A percentile compares a stretch with the other conserved stretches of the same genome.
Evolutionary conservation across 1,139 yeast species (phyloP).

Genomic region (Blastobotrys petasosporus): DNA sequence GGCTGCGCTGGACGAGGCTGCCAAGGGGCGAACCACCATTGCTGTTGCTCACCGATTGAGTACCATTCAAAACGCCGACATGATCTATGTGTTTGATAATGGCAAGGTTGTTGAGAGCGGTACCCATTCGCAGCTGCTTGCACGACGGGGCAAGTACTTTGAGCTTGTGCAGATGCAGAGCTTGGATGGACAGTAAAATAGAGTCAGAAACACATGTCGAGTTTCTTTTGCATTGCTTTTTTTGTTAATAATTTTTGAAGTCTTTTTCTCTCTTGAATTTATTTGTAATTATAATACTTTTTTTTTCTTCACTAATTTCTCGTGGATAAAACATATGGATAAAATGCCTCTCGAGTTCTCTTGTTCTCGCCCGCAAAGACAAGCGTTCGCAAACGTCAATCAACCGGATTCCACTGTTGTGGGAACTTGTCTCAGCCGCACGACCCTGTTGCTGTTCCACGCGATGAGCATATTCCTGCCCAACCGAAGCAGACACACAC

Average conservation of each 20-base stretch:
- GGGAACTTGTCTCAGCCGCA: too few relatives aligned
- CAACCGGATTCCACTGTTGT: too few relatives aligned
- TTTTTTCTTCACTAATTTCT: too few relatives aligned
- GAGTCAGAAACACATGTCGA: not conserved
- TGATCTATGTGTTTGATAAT: conserved; percentile 68
- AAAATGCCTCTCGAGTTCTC: too few relatives aligned
- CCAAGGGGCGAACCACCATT: conserved; percentile 74
- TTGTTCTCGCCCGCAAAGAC: not conserved
- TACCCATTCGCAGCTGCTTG: conserved; percentile 37
- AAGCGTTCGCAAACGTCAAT: not conserved
- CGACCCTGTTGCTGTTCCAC: too few relatives aligned
- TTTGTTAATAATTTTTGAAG: not conserved
- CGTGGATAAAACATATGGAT: too few relatives aligned
- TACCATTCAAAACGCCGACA: conserved; percentile 87
- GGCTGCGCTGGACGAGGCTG: conserved; percentile 49
- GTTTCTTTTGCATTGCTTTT: not conserved
- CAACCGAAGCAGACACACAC: too few relatives aligned
- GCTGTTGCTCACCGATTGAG: conserved; percentile 89
- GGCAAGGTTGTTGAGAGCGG: conserved; percentile 77
- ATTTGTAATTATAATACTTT: too few relatives aligned
- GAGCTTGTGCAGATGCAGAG: conserved; percentile 39
- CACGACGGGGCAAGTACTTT: conserved; percentile 34
- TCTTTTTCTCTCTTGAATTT: not conserved
- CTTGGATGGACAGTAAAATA: conserved; percentile 21
- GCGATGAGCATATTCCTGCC: too few relatives aligned